These are phyloP conservation scores for Annulohypoxylon truncatum DNA, from an alignment of 2,329 filamentous ascomycete genomes.

Conservation along the genomic window DNA sequence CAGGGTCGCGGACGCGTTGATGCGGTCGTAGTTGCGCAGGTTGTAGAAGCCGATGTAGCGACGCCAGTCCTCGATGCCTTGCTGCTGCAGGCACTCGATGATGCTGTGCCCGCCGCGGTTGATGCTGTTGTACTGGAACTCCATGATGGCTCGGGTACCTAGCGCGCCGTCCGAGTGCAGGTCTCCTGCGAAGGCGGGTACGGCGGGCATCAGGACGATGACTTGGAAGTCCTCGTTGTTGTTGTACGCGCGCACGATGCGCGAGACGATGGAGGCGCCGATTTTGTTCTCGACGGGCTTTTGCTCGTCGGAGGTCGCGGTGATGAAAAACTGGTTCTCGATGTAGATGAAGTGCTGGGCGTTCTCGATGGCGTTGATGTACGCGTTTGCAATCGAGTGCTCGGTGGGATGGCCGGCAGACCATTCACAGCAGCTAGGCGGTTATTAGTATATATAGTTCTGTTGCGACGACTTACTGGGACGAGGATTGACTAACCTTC, in stretches of 20 bases:
- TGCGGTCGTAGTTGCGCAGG: constrained; percentile 83
- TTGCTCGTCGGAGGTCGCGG: constrained; percentile 77
- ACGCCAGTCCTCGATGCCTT: constrained; percentile 74
- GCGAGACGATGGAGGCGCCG: constrained; percentile 80
- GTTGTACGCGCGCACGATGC: constrained; percentile 76
- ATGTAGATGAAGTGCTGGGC: constrained; percentile 82
- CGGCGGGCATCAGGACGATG: constrained; percentile 81
- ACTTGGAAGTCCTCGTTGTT: constrained; percentile 76
- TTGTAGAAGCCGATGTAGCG: constrained; percentile 88
- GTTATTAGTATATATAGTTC: constrained; percentile 15
- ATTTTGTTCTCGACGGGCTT: constrained; percentile 81
- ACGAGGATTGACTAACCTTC: constrained; percentile 38
- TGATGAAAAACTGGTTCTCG: constrained; percentile 92
- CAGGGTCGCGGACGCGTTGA: constrained; percentile 77
- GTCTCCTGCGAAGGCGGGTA: constrained; percentile 86
- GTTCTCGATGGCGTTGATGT: constrained; percentile 76
- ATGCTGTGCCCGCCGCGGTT: constrained; percentile 82
- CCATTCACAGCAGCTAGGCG: constrained; percentile 56
- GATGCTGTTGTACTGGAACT: constrained; percentile 86
- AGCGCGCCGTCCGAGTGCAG: constrained; percentile 77
- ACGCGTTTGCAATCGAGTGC: constrained; percentile 89
- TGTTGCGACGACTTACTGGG: background rate
- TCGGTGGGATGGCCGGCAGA: constrained; percentile 64
- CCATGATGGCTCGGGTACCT: constrained; percentile 86
- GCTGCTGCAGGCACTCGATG: constrained; percentile 73